Evolutionary conservation across 148 eudicot species (phyloP).

Genomic region (Rhododendron griersonianum): DNA sequence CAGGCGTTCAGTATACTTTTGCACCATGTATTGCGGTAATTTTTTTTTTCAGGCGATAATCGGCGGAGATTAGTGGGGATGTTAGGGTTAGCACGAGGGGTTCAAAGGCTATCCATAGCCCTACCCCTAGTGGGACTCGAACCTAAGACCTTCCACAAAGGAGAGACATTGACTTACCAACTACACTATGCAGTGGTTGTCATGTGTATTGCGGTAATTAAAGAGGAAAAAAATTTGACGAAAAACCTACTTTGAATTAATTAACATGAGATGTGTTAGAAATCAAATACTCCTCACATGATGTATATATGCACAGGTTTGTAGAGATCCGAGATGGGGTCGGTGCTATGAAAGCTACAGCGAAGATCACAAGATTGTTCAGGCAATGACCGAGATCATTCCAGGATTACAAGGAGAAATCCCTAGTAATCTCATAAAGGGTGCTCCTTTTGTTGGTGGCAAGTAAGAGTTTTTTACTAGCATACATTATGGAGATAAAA

Average conservation of each 20-base stretch:
- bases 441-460: constrained; percentile 58
- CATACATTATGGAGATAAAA: too few relatives aligned
- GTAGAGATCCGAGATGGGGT: constrained; percentile 79
- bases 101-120: too few relatives aligned
- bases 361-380: constrained; percentile 60
- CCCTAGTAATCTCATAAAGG: constrained; percentile 34
- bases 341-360: constrained; percentile 72
- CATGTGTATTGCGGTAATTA: neutral
- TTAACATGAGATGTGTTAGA: neutral
- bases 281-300: neutral
- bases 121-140: too few relatives aligned
- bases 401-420: constrained; percentile 59
- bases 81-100: too few relatives aligned
- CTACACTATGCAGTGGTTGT: too few relatives aligned
- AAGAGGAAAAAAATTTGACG: too few relatives aligned
- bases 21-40: neutral
- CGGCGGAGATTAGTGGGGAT: too few relatives aligned
- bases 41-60: too few relatives aligned
- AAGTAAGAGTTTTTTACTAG: constrained; percentile 28
- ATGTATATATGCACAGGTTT: constrained; percentile 28
- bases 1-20: neutral
- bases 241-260: too few relatives aligned
- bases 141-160: too few relatives aligned
- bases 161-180: too few relatives aligned
- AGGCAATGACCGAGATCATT: constrained; percentile 58